Evolutionary conservation across 306 rosid genomes (phyloP).

Genomic region (Pyrus betulifolia): DNA sequence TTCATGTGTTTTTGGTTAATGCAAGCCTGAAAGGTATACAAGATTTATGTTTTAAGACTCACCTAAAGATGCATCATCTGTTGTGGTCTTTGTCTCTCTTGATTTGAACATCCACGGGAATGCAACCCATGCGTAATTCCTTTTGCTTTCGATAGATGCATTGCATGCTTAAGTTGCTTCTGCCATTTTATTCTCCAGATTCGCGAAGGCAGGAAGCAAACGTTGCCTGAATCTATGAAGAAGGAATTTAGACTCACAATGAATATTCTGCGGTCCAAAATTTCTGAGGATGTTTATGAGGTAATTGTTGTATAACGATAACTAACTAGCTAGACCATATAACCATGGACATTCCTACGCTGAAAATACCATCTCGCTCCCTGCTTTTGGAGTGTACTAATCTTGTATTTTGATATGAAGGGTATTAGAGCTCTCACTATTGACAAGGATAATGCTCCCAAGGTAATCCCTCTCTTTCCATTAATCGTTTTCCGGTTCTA

Average conservation of each 20-base stretch:
- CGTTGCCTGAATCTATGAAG: constrained; percentile 66
- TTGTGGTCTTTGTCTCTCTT: neutral
- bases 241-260: constrained; percentile 79
- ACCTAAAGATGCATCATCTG: too few relatives aligned
- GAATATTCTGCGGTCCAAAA: constrained; percentile 47
- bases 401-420: constrained; percentile 32
- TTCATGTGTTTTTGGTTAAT: too few relatives aligned
- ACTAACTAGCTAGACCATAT: neutral
- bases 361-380: neutral
- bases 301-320: constrained; percentile 29
- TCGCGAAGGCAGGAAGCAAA: constrained; percentile 72
- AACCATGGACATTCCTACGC: neutral
- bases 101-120: neutral
- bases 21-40: too few relatives aligned
- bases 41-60: too few relatives aligned
- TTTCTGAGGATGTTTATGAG: constrained; percentile 90
- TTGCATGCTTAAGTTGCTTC: constrained; percentile 17
- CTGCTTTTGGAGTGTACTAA: constrained; percentile 14
- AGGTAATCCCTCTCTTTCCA: constrained; percentile 37
- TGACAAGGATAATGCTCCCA: constrained; percentile 92
- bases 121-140: neutral
- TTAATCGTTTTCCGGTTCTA: neutral
- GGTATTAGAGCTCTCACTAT: constrained; percentile 91
- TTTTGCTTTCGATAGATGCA: neutral
- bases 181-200: constrained; percentile 34